Base-by-base conservation (phyloP, 176 grass and related monocot genomes). In the Chloris gayana region DNA sequence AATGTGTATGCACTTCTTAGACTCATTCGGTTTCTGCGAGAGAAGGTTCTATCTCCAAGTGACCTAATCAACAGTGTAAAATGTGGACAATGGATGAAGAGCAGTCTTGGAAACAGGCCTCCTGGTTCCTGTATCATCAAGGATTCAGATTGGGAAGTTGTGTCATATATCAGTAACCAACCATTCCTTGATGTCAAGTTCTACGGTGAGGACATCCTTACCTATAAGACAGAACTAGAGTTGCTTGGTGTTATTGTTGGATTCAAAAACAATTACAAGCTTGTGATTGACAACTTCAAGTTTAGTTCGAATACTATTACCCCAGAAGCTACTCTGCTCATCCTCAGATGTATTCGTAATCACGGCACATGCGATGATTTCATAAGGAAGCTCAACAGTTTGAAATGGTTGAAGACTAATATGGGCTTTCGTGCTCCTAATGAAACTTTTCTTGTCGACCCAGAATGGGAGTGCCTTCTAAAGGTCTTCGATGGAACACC, bases 351-450 rank as follows among this genome's bases (percentile, higher is more conserved):
- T 22, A 82, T 97, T 24, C 69, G 64, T 8, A 11, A 91, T 75
- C 69, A 57, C 15, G 17, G 3, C 2, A 32, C 59, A 18, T 74
- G 63, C 9, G 73, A 64, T 18, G 66, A 62, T 81, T 88, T 86
- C 64, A 18, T 89, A 46, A 66, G 3, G 8, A 89, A 87, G 73
- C 26, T 88, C 12, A 89, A 54, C 46, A 54, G 69, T 21, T 67
- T 75, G 15, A 83, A 87, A 76, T 92, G 83, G 80, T 9, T 93
- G 38, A 97, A 87, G 68, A 97, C 94, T 38, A 91, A 34, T 61
- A 41, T 93, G 76, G 94, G 94, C 46, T 81, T 91, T 49, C 50
- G 72, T 77, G 8, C 50, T 76, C 88, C 91, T 9, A 64, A 47
- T 34, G 65, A 83, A 65, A 73, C 88, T n/a, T 86, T 93, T 78